Evolutionary conservation across 2,329 filamentous ascomycete genomes (phyloP), one percentile per base, ranked within the genome.

Genomic region (Dactylonectria estremocensis): DNA sequence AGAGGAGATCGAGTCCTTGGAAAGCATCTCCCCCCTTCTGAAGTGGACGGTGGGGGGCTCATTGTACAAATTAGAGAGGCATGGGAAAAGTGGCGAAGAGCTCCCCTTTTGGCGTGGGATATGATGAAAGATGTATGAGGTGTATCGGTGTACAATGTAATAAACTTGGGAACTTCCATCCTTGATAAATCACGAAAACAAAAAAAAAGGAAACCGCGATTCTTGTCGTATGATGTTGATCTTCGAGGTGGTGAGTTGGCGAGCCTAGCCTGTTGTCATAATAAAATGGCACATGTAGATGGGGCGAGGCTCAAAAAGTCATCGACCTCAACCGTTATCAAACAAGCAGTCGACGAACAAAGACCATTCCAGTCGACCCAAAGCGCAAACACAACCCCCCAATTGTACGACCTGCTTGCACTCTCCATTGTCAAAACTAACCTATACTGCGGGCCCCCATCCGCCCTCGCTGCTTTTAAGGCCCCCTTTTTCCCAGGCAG

Each of bases 41-140:
- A 24, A 22, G 33, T 13, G 50, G 37, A 33, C 20, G 20, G 24
- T 28, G 7, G 22, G 22, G 31, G 33, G 43, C 61, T 50, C 52
- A 59, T 61, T 73, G 71, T 73, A 73, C 66, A 69, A 69, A 69
- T 72, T 53, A 53, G 50, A 66, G 57, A 66, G 54, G 57, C 64
- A 69, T 58, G 28, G 40, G 54, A 31, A 54, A 54, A 37, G 20
- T 43, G 24, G 54, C 46, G 60, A 54, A 43, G 43, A 66, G 46
- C 49, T 54, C 48, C 49, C 40, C 61, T 37, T 66, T 62, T 59
- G 54, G 66, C 58, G 61, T 54, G 48, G 35, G 45, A 62, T 22
- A 55, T 55, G 43, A 61, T 46, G 45, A 50, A 46, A 48, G 50
- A 61, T 49, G 18, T 65, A 65, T 50, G 55, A 28, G 16, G 40